phyloP scores from a whole-genome alignment of 331 rosid species.

The Phaseolus coccineus region DNA sequence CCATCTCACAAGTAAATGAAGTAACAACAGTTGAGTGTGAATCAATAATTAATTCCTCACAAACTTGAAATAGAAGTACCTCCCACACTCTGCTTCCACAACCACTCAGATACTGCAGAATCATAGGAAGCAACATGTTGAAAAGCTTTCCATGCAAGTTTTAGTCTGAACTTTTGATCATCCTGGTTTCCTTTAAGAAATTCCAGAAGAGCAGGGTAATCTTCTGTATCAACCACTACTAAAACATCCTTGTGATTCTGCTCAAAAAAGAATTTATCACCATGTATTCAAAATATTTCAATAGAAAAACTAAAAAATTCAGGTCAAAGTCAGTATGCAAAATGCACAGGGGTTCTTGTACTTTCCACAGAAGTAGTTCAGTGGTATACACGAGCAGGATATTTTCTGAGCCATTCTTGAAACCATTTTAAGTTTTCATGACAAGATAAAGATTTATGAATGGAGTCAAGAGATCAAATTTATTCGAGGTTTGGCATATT shows the following conservation, averaged over 20 bases:
- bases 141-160: slow-evolving; percentile 96
- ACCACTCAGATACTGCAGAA: slow-evolving; percentile 92
- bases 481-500: neutral
- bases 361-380: neutral
- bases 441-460: neutral
- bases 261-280: slow-evolving; percentile 40
- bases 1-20: neutral
- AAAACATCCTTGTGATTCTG: slow-evolving; percentile 95
- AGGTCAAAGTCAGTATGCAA: slow-evolving; percentile 20
- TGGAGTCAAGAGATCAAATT: slow-evolving; percentile 5
- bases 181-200: slow-evolving; percentile 71
- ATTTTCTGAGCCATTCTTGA: slow-evolving; percentile 10
- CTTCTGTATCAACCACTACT: slow-evolving; percentile 92
- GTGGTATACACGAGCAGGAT: slow-evolving; percentile 11
- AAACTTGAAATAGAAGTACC: slow-evolving; percentile 52
- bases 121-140: slow-evolving; percentile 92
- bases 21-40: neutral
- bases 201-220: slow-evolving; percentile 75
- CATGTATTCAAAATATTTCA: slow-evolving; percentile 12
- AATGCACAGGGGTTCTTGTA: neutral
- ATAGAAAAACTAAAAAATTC: neutral
- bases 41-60: slow-evolving; percentile 16
- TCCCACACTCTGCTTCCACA: slow-evolving; percentile 86
- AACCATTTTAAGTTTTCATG: neutral
- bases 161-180: slow-evolving; percentile 69